Conservation (phyloP, 108 stramenopile species). For the Nannochloropsis gaditana region DNA sequence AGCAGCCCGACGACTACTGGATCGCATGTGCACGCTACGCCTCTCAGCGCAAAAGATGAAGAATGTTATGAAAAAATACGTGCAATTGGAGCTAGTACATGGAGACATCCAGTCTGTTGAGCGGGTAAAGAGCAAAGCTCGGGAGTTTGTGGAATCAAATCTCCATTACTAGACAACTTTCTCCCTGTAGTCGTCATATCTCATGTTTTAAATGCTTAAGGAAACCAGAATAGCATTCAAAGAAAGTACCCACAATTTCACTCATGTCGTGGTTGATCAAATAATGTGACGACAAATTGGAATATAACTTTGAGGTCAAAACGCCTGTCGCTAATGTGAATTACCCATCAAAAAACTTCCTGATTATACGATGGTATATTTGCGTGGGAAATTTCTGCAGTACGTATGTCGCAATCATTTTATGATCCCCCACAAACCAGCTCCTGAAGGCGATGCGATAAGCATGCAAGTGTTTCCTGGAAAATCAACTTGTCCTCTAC, state of each 20-base stretch:
- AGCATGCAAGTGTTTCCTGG: slow-evolving; percentile 20
- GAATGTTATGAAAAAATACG: slow-evolving; percentile 91
- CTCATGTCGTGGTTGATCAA: too few relatives aligned
- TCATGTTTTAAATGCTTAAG: too few relatives aligned
- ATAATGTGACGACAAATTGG: too few relatives aligned
- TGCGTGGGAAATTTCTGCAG: too few relatives aligned
- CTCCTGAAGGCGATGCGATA: slow-evolving; percentile 24
- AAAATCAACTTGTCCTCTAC: slow-evolving; percentile 32
- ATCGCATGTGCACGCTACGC: slow-evolving; percentile 59
- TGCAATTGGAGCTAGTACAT: slow-evolving; percentile 76
- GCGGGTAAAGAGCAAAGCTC: slow-evolving; percentile 81
- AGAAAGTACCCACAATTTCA: too few relatives aligned
- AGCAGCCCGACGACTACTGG: slow-evolving; percentile 68
- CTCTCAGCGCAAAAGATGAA: slow-evolving; percentile 91
- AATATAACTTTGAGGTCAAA: too few relatives aligned
- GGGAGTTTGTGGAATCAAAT: slow-evolving; percentile 68
- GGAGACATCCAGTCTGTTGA: slow-evolving; percentile 68
- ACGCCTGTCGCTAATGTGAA: too few relatives aligned
- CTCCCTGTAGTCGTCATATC: too few relatives aligned
- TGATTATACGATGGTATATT: too few relatives aligned
- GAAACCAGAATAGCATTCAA: too few relatives aligned
- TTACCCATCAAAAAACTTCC: too few relatives aligned
- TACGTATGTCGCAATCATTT: too few relatives aligned
- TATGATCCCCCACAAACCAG: neutral
- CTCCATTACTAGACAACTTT: neutral